Evolutionary conservation across 2,329 filamentous ascomycete genomes (phyloP), one percentile per base, ranked within the genome.

Genomic region (Diaporthe citrichinensis): DNA sequence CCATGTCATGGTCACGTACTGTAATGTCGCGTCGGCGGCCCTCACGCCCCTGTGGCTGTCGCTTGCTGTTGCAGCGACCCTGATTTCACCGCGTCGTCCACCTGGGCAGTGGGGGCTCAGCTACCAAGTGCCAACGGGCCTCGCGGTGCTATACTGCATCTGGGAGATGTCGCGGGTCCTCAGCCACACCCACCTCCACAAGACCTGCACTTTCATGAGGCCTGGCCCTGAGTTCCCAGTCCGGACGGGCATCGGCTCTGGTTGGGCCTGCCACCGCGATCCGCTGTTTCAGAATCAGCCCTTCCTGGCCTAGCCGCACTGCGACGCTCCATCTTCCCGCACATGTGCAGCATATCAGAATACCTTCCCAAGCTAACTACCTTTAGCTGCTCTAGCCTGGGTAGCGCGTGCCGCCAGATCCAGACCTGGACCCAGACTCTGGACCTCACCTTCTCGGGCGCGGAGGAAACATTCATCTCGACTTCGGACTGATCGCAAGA

Each of bases 201-300:
- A n/a, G 12, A 51, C 5, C 10, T 36, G 68, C 49, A 55, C 68
- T 44, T 71, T 71, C 57, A 15, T 36, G 10, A 51, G 10, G 62
- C 62, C 62, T 53, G 44, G 46, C 62, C 46, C 44, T 25, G 44
- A 39, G 44, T 53, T n/a, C 44, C 62, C 41, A 53, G 62, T 25
- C 44, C 41, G n/a, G 44, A n/a, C 41, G 46, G 62, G 44, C 44
- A 68, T 36, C 65, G 14, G 65, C 31, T 53, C 65, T 68, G 65
- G 46, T 53, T 68, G 65, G 65, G 65, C 17, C 65, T 68, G 65
- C 46, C 65, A 68, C 58, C 65, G 46, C 65, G 74, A 73, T 62
- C 74, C 69, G 74, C 46, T 73, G 74, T 76, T 76, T 76, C 74
- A 76, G 72, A 62, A 55, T 69, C 59, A 71, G 61, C 71, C 74